Evolutionary conservation across 805 yeast genomes (phyloP), one percentile per base, ranked within the genome.

Genomic region (Cyberlindnera americana): DNA sequence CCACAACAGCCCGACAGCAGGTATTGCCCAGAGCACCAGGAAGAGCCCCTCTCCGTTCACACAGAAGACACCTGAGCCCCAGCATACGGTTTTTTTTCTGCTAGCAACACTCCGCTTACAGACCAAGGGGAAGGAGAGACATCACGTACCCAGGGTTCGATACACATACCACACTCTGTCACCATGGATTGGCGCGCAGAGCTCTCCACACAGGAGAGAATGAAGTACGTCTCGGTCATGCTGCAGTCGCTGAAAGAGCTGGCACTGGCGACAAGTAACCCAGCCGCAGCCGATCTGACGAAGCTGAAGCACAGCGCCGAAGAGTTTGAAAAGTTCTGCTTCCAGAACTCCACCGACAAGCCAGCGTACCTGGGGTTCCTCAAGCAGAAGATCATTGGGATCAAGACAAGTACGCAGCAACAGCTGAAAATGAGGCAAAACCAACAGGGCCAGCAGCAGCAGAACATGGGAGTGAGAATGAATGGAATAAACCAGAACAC

Each of bases 281-380:
- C 38, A 2, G 38, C 50, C 3, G 31, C 50, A 10, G 38, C 53
- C 9, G 70, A 67, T 27, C 52, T 64, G 18, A 67, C 63, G 36
- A 73, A 69, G 49, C 63, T 75, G 50, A 73, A 70, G 50, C 61
- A 69, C 4, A 67, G 78, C 50, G 88, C 89, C 4, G 82, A 78
- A 50, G 86, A 82, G 53, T 82, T 80, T 49, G 93, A 83, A 56
- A 75, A 78, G 43, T 77, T 70, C 49, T 74, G 87, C 18, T 83
- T 71, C 56, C 69, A 71, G 40, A 77, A 77, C 41, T 69, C 86
- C 11, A 68, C 70, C 9, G 66, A 75, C 16, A 76, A 77, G 48
- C 75, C 73, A 38, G 80, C 78, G 44, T 83, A 83, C 53, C 61
- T 73, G 40, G 75, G 71, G 34, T 62, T 66, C 32, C 66, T 75